A percentile compares a stretch with the other conserved stretches of the same genome.
These are phyloP conservation scores for Diplosphaera chodatii DNA, from an alignment of 139 green algal genomes.

Conservation along the genomic window DNA sequence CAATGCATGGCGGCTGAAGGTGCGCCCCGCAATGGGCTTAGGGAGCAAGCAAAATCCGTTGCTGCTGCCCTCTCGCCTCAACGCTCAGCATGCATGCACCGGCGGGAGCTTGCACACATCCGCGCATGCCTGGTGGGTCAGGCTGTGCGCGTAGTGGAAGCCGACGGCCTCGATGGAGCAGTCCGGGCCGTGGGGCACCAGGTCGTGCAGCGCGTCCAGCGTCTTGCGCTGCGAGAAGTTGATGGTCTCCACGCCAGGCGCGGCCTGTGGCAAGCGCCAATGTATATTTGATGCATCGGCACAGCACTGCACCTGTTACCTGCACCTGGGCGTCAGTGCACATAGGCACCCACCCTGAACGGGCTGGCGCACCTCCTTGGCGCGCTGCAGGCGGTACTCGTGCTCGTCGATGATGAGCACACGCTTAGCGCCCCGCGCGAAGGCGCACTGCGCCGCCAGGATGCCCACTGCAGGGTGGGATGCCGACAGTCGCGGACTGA, in stretches of 20 bases:
- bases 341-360: too few relatives aligned
- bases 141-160: constrained; percentile 61
- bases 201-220: constrained; percentile 21
- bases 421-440: constrained; percentile 31
- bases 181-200: constrained; percentile 40
- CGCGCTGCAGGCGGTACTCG: constrained; percentile 49
- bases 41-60: too few relatives aligned
- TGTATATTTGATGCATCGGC: too few relatives aligned
- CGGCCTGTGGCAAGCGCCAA: too few relatives aligned
- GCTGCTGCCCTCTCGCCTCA: too few relatives aligned
- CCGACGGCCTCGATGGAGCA: constrained; percentile 65
- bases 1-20: too few relatives aligned
- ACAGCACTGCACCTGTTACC: too few relatives aligned
- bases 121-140: constrained; percentile 37
- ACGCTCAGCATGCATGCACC: too few relatives aligned
- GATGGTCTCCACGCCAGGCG: constrained; percentile 38
- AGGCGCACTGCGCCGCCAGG: constrained; percentile 56
- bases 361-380: constrained; percentile 14
- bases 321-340: too few relatives aligned
- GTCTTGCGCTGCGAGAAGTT: constrained; percentile 47
- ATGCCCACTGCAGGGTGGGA: constrained; percentile 47
- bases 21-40: too few relatives aligned
- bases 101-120: too few relatives aligned
- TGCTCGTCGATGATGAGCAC: constrained; percentile 62
- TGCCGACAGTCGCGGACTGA: too few relatives aligned